Percentiles rank a stretch among this genome's conserved stretches.
Evolutionary conservation across 345 rosid genomes (phyloP).

Genomic region (Eucalyptus cloeziana): DNA sequence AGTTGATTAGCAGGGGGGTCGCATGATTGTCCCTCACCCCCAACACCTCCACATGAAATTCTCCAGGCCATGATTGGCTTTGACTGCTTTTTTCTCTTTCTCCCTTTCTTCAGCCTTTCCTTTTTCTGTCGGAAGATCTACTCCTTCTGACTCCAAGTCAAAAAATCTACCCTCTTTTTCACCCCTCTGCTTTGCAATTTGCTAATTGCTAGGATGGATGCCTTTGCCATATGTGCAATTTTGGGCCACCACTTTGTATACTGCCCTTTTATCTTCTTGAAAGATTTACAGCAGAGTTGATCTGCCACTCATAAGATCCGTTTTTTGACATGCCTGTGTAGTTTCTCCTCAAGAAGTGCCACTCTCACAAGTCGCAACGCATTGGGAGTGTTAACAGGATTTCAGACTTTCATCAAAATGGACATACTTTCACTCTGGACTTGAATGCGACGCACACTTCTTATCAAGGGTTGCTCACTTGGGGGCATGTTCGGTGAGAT

Average conservation of each 20-base stretch:
- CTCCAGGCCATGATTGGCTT: conserved; percentile 65
- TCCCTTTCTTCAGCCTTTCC: not conserved
- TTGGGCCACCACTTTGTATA: not conserved
- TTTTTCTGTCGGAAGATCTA: conserved; percentile 12
- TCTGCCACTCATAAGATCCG: not conserved
- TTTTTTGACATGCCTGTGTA: not conserved
- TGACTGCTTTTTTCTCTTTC: conserved; percentile 45
- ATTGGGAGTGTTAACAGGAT: not conserved
- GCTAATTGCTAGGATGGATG: not conserved
- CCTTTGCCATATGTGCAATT: conserved; percentile 2
- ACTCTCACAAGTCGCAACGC: not conserved
- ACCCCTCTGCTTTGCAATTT: conserved; percentile 3
- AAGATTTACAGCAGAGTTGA: not conserved
- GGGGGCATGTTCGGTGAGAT: not conserved
- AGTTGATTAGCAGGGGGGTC: not conserved
- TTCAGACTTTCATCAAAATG: not conserved
- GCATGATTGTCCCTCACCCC: conserved; percentile 30
- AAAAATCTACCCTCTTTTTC: not conserved
- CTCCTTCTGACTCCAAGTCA: conserved; percentile 18
- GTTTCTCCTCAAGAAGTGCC: not conserved
- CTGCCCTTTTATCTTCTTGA: not conserved
- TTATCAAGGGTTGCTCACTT: not conserved
- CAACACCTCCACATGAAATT: conserved; percentile 65
- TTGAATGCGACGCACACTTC: not conserved
- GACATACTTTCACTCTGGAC: not conserved